A percentile compares a stretch with the other conserved stretches of the same genome.
These are phyloP conservation scores for Sporodiniella umbellata DNA, from an alignment of 371 early-diverging fungal species.

Conservation along the genomic window DNA sequence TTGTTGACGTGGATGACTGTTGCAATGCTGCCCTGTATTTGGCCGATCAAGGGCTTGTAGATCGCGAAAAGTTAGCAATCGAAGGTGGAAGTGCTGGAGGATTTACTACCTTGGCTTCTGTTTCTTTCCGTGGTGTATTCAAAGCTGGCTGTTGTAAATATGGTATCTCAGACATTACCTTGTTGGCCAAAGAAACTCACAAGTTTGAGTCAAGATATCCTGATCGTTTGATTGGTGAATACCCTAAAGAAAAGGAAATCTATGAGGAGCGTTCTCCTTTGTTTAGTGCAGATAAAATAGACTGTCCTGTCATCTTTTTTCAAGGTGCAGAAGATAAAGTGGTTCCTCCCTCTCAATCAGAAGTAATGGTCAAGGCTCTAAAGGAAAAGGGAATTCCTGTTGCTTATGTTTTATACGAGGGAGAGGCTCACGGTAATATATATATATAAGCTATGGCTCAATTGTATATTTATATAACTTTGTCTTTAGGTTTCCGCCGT, in stretches of 20 bases:
- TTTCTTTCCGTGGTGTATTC: conserved; percentile 75
- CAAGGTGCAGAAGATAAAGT: conserved; percentile 77
- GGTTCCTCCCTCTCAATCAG: conserved; percentile 76
- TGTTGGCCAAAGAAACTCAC: conserved; percentile 69
- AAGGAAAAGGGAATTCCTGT: conserved; percentile 58
- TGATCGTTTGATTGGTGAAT: conserved; percentile 63
- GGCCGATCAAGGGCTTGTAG: conserved; percentile 56
- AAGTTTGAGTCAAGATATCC: conserved; percentile 74
- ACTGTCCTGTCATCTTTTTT: conserved; percentile 69
- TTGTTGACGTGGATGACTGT: conserved; percentile 78
- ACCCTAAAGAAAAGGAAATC: conserved; percentile 49
- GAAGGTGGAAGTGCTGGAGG: conserved; percentile 75
- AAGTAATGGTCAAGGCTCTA: conserved; percentile 67
- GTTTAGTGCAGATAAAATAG: conserved; percentile 53
- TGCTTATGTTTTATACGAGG: conserved; percentile 66
- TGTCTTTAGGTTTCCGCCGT: conserved; percentile 31
- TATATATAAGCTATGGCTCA: neutral
- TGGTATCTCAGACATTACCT: conserved; percentile 69
- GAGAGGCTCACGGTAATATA: conserved; percentile 63
- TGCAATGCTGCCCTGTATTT: conserved; percentile 67
- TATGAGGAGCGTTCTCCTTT: conserved; percentile 62
- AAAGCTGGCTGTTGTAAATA: conserved; percentile 65
- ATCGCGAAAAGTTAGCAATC: conserved; percentile 59
- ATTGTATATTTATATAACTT: neutral
- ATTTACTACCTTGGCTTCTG: conserved; percentile 62